phyloP scores from a whole-genome alignment of 169 alveolate species.

The Eimeria praecox region DNA sequence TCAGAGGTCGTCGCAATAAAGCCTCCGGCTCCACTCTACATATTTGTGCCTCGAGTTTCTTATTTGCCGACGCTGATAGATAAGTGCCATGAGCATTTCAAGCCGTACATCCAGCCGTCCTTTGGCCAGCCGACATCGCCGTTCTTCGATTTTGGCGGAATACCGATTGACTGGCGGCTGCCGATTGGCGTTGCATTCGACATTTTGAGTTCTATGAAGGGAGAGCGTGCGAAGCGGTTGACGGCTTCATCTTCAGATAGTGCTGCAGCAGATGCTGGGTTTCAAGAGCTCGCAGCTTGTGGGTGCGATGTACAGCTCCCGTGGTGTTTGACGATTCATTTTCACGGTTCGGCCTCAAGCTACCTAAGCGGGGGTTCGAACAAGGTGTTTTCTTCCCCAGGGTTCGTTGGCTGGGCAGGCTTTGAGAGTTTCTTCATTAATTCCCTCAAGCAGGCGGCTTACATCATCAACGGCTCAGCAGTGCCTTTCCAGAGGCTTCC shows the following conservation, averaged over 20 bases:
- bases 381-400: conserved; percentile 35
- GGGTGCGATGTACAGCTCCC: conserved; percentile 73
- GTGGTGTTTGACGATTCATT: conserved; percentile 75
- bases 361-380: conserved; percentile 53
- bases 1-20: conserved; percentile 74
- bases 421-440: conserved; percentile 78
- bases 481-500: conserved; percentile 74
- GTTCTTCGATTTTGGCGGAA: conserved; percentile 72
- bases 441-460: conserved; percentile 73
- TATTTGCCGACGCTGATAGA: conserved; percentile 68
- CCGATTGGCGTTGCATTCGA: conserved; percentile 80
- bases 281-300: conserved; percentile 60
- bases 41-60: conserved; percentile 72
- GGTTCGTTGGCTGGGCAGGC: conserved; percentile 73
- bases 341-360: conserved; percentile 69
- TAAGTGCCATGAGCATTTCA: conserved; percentile 73
- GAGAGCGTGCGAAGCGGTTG: background rate
- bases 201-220: conserved; percentile 49
- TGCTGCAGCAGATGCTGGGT: background rate
- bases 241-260: background rate
- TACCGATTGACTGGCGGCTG: conserved; percentile 79
- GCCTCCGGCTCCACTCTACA: conserved; percentile 77
- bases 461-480: conserved; percentile 75
- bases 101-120: conserved; percentile 74
- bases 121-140: conserved; percentile 74